Conservation (phyloP, 2,329 filamentous ascomycete genomes). For the Dactylella cylindrospora region DNA sequence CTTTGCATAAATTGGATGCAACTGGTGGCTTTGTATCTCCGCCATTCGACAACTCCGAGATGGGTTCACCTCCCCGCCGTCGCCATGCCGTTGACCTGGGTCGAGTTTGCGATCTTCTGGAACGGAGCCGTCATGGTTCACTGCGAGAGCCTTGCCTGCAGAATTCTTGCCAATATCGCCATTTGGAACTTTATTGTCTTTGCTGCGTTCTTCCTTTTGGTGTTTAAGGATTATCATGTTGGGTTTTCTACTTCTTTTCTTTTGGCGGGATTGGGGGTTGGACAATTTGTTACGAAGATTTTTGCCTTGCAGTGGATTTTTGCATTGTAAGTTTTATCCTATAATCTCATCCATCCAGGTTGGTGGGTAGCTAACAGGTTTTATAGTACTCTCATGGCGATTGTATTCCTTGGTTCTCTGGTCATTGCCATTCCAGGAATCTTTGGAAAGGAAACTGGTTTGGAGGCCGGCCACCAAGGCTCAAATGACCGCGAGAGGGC, state of each 20-base stretch:
- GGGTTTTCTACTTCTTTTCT: conserved; percentile 43
- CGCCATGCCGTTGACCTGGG: conserved; percentile 79
- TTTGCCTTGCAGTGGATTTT: conserved; percentile 90
- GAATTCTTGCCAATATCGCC: conserved; percentile 81
- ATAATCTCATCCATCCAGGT: background rate
- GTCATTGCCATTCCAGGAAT: conserved; percentile 66
- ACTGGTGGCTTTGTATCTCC: conserved; percentile 75
- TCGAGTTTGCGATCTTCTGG: conserved; percentile 84
- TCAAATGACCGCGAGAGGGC: conserved; percentile 47
- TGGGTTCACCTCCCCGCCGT: conserved; percentile 76
- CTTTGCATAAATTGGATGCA: conserved; percentile 81
- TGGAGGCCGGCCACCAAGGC: conserved; percentile 52
- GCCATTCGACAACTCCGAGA: conserved; percentile 69
- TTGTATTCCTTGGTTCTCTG: conserved; percentile 70
- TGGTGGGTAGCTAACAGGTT: background rate
- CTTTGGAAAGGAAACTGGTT: conserved; percentile 61
- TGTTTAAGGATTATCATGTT: conserved; percentile 67
- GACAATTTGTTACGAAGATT: conserved; percentile 54
- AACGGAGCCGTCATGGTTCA: conserved; percentile 79
- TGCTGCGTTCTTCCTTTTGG: conserved; percentile 72
- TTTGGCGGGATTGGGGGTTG: conserved; percentile 65
- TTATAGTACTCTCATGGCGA: conserved; percentile 65
- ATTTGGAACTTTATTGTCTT: conserved; percentile 81
- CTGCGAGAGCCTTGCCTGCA: conserved; percentile 67
- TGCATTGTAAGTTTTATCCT: conserved; percentile 60